These are phyloP conservation scores for Aureobasidium namibiae DNA, from an alignment of 2,329 filamentous ascomycete genomes.

Conservation along the genomic window DNA sequence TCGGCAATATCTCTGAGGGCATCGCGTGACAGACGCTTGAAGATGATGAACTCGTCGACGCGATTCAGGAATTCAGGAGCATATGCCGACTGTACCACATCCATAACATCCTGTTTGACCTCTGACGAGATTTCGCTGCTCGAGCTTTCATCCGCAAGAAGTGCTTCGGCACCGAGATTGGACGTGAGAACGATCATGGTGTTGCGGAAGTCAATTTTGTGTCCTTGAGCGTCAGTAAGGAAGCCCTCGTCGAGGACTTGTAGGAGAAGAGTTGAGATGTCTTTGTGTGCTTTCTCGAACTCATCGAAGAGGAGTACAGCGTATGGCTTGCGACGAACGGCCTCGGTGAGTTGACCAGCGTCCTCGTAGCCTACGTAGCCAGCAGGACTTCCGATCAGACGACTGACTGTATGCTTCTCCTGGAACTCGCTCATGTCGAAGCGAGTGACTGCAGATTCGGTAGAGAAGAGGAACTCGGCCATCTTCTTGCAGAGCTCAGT, in stretches of 20 bases:
- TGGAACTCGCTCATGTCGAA: slow-evolving; percentile 99
- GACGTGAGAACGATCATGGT: slow-evolving; percentile 95
- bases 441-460: slow-evolving; percentile 78
- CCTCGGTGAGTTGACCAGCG: slow-evolving; percentile 90
- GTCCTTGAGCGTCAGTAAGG: slow-evolving; percentile 88
- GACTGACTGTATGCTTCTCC: slow-evolving; percentile 91
- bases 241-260: slow-evolving; percentile 96
- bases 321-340: slow-evolving; percentile 89
- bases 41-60: slow-evolving; percentile 94
- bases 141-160: slow-evolving; percentile 48
- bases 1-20: slow-evolving; percentile 90
- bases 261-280: slow-evolving; percentile 83
- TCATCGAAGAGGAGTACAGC: slow-evolving; percentile 93
- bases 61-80: slow-evolving; percentile 94
- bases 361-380: slow-evolving; percentile 97
- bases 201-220: slow-evolving; percentile 94
- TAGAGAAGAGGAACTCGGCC: slow-evolving; percentile 86
- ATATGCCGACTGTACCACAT: slow-evolving; percentile 66
- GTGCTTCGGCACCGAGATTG: slow-evolving; percentile 86
- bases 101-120: slow-evolving; percentile 75
- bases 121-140: slow-evolving; percentile 52
- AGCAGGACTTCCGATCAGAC: slow-evolving; percentile 85
- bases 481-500: slow-evolving; percentile 97
- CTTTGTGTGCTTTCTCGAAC: slow-evolving; percentile 93
- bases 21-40: slow-evolving; percentile 70